Percentiles rank a stretch among this genome's conserved stretches.
phyloP scores from a whole-genome alignment of 140 eudicot genomes.

The Stevia rebaudiana region DNA sequence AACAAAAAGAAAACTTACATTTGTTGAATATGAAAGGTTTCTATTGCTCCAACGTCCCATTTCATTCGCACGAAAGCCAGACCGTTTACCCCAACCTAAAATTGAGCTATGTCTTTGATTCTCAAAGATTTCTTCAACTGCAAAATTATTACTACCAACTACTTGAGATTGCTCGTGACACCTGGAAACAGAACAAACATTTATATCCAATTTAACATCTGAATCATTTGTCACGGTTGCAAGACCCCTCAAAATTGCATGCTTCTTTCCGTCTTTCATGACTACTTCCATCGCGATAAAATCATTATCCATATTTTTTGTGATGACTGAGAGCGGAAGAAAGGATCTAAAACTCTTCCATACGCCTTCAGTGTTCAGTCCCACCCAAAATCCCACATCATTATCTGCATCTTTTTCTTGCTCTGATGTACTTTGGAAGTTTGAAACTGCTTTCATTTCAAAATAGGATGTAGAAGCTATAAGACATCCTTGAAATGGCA shows the following conservation, averaged over 20 bases:
- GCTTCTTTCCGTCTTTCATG: constrained; percentile 82
- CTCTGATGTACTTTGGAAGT: constrained; percentile 35
- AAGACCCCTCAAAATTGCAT: constrained; percentile 82
- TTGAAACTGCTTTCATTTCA: constrained; percentile 51
- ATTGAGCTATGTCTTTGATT: constrained; percentile 44
- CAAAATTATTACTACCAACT: constrained; percentile 10
- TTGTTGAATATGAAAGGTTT: constrained; percentile 42
- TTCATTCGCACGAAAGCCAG: constrained; percentile 40
- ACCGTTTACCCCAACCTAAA: constrained; percentile 51
- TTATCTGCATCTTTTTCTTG: constrained; percentile 42
- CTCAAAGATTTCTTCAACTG: constrained; percentile 52
- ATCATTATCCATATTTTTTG: constrained; percentile 52
- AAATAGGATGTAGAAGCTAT: constrained; percentile 66
- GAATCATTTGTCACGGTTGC: constrained; percentile 67
- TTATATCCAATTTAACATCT: constrained; percentile 58
- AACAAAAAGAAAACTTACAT: constrained; percentile 29
- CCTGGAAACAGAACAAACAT: constrained; percentile 36
- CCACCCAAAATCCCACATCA: constrained; percentile 86
- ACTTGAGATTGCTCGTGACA: constrained; percentile 25
- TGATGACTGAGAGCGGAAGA: constrained; percentile 75
- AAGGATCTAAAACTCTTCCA: constrained; percentile 89
- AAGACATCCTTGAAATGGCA: constrained; percentile 46
- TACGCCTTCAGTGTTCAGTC: constrained; percentile 68
- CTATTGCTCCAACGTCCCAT: constrained; percentile 65
- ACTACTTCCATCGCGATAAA: constrained; percentile 75